These are phyloP conservation scores for Diaporthe citrichinensis DNA, from an alignment of 2,329 filamentous ascomycete species.

Conservation along the genomic window DNA sequence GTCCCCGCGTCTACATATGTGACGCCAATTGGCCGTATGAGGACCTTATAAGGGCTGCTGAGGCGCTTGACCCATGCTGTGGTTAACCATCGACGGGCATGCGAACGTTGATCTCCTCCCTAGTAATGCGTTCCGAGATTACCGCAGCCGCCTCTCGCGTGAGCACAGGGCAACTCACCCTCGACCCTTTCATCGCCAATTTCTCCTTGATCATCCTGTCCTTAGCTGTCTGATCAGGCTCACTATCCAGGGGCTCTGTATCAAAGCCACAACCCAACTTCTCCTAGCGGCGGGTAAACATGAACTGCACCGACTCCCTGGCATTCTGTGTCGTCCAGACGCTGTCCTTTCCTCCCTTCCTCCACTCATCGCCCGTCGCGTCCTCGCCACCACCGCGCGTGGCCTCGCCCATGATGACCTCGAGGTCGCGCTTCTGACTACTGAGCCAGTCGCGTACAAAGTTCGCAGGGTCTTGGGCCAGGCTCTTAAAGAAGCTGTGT, in stretches of 20 bases:
- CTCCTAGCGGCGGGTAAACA: constrained; percentile 55
- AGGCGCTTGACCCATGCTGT: background rate
- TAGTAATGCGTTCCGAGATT: background rate
- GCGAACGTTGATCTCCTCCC: background rate
- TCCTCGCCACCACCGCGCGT: constrained; percentile 73
- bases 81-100: background rate
- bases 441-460: constrained; percentile 92
- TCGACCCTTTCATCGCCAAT: background rate
- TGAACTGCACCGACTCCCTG: constrained; percentile 73
- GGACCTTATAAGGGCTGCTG: background rate
- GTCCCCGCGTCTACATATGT: background rate
- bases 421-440: constrained; percentile 91
- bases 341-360: constrained; percentile 68
- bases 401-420: constrained; percentile 88
- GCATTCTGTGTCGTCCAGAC: constrained; percentile 72
- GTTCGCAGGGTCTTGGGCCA: constrained; percentile 84
- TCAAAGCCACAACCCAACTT: background rate
- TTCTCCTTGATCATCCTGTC: background rate
- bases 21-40: too few species aligned
- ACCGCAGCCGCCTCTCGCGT: background rate
- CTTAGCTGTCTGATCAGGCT: background rate
- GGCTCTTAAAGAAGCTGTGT: constrained; percentile 85
- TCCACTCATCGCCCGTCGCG: constrained; percentile 76
- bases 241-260: background rate
- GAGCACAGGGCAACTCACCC: background rate